These are phyloP conservation scores for Aspergillus pseudotamarii DNA, from an alignment of 2,329 filamentous ascomycete species.

Conservation along the genomic window DNA sequence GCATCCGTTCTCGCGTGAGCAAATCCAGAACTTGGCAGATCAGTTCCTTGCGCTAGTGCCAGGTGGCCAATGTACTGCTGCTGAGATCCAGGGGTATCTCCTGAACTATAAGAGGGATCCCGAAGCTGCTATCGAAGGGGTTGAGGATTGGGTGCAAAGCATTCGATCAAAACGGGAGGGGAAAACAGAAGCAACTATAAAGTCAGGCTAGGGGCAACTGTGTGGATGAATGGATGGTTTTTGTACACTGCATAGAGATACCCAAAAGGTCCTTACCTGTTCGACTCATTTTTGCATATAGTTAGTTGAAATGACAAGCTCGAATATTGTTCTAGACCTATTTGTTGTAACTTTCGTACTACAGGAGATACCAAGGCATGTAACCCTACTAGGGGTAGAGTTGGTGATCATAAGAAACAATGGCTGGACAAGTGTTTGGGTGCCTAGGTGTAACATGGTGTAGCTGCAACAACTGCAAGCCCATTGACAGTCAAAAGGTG, in stretches of 20 bases:
- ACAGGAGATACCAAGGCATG: not conserved
- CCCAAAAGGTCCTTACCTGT: not conserved
- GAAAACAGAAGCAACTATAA: not conserved
- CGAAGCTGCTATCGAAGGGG: conserved; percentile 33
- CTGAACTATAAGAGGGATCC: conserved; percentile 39
- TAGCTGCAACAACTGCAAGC: not conserved
- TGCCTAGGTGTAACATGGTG: not conserved
- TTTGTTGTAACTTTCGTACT: not conserved
- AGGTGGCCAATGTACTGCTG: conserved; percentile 39
- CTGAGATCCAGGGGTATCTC: conserved; percentile 46
- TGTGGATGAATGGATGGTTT: not conserved
- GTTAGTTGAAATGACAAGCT: not conserved
- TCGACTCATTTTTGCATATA: not conserved
- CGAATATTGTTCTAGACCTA: not conserved
- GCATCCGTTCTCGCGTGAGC: conserved; percentile 17
- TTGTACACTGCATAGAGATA: not conserved
- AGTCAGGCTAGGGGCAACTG: not conserved
- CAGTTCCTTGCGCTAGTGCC: conserved; percentile 39
- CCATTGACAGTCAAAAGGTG: not conserved
- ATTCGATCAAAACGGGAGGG: conserved; percentile 29
- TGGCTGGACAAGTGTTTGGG: not conserved
- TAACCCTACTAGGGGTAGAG: not conserved
- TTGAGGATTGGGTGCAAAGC: conserved; percentile 32
- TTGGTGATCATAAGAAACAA: not conserved
- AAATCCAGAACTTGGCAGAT: conserved; percentile 28